Conservation (phyloP, 2,329 filamentous ascomycete species). For the Podosphaera fusca region DNA sequence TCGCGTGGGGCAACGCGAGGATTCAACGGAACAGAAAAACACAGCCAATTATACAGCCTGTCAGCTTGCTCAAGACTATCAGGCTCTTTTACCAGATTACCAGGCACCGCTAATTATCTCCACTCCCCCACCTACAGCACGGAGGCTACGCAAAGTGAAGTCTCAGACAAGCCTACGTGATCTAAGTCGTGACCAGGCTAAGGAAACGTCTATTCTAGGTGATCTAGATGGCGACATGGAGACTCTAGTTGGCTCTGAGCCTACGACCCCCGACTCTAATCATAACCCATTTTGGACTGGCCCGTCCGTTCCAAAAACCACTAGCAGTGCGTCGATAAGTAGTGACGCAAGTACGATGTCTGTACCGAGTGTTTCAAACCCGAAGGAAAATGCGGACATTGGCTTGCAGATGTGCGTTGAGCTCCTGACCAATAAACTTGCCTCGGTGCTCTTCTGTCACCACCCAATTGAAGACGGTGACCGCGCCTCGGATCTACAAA, state of each 20-base stretch:
- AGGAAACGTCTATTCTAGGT: background rate
- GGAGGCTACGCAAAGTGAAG: conserved; percentile 12
- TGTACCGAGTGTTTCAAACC: background rate
- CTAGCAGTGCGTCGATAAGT: too few species aligned
- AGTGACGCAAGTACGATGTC: background rate
- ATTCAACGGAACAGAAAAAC: background rate
- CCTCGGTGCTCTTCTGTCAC: conserved; percentile 7
- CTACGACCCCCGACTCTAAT: conserved; percentile 4
- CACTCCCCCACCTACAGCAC: background rate
- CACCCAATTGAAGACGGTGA: conserved; percentile 5
- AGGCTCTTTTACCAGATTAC: conserved; percentile 6
- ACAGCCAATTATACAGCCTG: conserved; percentile 5
- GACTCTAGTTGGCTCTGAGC: conserved; percentile 8
- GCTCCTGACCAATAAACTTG: conserved; percentile 12
- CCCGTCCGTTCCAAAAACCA: background rate
- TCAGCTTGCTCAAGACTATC: conserved; percentile 10
- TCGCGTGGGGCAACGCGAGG: conserved; percentile 13
- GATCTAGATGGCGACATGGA: conserved; percentile 8
- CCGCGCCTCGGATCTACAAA: conserved; percentile 11
- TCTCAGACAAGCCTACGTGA: conserved; percentile 13
- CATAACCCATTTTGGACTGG: conserved; percentile 1
- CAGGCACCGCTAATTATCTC: conserved; percentile 2
- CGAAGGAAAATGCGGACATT: conserved; percentile 6
- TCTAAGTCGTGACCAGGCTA: conserved; percentile 7
- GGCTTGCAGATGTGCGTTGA: conserved; percentile 13